Evolutionary conservation across 305 asterid genomes (phyloP).

Genomic region (Rubia occidens): DNA sequence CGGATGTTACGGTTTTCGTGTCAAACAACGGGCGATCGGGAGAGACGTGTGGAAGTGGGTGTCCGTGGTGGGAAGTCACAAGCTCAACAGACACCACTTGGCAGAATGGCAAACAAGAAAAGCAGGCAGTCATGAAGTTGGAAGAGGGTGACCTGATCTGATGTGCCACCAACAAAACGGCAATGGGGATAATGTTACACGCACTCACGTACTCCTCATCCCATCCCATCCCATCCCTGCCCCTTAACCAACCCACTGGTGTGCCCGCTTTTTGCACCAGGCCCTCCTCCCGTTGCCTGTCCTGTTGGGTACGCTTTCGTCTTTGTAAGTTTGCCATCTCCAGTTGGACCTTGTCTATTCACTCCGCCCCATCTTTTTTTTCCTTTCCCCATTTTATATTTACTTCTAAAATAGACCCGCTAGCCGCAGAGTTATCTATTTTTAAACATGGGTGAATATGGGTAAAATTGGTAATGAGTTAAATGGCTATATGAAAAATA

Average conservation of each 20-base stretch:
- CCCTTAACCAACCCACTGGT: neutral
- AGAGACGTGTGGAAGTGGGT: neutral
- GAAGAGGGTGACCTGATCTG: neutral
- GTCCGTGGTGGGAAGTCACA: neutral
- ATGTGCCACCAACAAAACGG: neutral
- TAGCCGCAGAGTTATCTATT: no score
- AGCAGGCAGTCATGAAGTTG: neutral
- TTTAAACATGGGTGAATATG: no score
- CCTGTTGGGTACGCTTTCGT: neutral
- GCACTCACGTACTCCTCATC: neutral
- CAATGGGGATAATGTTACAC: neutral
- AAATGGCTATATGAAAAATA: no score
- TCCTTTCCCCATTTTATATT: no score
- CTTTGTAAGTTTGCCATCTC: neutral
- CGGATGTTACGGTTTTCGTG: no score
- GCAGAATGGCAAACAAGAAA: neutral
- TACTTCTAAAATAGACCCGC: no score
- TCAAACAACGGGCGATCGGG: neutral
- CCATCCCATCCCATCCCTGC: neutral
- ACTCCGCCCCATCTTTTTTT: neutral
- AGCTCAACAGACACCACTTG: neutral
- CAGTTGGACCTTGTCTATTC: neutral
- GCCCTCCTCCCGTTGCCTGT: neutral
- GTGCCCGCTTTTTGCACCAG: neutral
- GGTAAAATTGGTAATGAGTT: no score